Evolutionary conservation across 192 early-diverging fungal genomes (phyloP), one percentile per base, ranked within the genome.

Genomic region (Mortierella claussenii): DNA sequence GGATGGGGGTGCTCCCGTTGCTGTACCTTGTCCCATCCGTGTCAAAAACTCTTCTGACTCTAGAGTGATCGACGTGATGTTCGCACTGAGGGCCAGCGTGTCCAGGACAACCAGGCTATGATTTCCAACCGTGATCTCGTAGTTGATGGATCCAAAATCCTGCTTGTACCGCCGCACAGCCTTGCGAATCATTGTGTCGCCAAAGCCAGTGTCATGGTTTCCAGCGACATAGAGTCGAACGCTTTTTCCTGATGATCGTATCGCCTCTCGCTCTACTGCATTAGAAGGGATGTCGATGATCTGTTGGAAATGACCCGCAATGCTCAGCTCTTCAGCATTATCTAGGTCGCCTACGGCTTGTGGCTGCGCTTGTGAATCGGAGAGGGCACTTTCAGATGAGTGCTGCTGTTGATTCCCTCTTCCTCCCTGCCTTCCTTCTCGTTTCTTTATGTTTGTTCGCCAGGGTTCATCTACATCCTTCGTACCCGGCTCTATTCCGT

Each of bases 161-260:
- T 57, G 24, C 28, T 83, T 73, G 59, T 86, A 92, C 27, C 90
- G 69, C 0, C 60, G 40, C 18, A 87, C 60, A 13, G 84, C 80
- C 1, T 18, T 6, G 0, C 30, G 53, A 17, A 85, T 69, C n/a
- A 94, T 57, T 0, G 83, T 81, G 60, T 89, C 82, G 11, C 92
- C 89, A 46, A 93, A 92, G 0, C 97, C 97, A 51, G 95, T 88
- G 75, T 98, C 97, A 70, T 98, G 95, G 80, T 96, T 98, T 4
- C 95, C 97, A 2, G 90, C 90, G 71, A 93, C 89, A 62, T 91
- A 83, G 18, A 85, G 82, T 3, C 88, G 71, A 0, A 82, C 20
- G 67, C 63, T 28, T 69, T 37, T 67, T 55, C 80, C 60, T 8
- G 42, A 26, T 9, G 36, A 5, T 27, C 53, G 53, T 68, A 80